A percentile compares a stretch with the other conserved stretches of the same genome.
Conservation (phyloP, 1,139 yeast species). For the Candida sanyaensis region DNA sequence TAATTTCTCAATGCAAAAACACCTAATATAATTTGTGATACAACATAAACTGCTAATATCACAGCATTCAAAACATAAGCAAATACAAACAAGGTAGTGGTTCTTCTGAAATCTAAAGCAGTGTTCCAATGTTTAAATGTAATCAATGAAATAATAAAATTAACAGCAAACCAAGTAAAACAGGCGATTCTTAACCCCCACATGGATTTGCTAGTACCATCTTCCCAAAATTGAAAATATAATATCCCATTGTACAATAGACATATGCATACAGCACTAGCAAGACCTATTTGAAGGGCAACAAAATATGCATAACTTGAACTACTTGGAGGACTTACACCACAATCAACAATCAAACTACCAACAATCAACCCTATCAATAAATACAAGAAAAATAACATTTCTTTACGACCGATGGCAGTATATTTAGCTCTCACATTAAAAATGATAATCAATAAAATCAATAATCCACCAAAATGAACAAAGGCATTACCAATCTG, state of each 20-base stretch:
- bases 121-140: slow-evolving; percentile 75
- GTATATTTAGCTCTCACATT: slow-evolving; percentile 83
- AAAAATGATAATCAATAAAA: slow-evolving; percentile 71
- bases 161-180: slow-evolving; percentile 54
- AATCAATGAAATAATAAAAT: slow-evolving; percentile 66
- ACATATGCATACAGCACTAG: slow-evolving; percentile 70
- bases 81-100: slow-evolving; percentile 68
- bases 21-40: slow-evolving; percentile 73
- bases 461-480: slow-evolving; percentile 70
- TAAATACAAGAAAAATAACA: slow-evolving; percentile 70
- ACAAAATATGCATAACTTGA: slow-evolving; percentile 78
- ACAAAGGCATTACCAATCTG: slow-evolving; percentile 89
- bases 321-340: slow-evolving; percentile 88
- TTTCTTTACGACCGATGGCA: slow-evolving; percentile 90
- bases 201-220: slow-evolving; percentile 73
- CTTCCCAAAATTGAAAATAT: slow-evolving; percentile 92
- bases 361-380: slow-evolving; percentile 59
- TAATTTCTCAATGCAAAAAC: slow-evolving; percentile 66
- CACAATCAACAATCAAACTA: slow-evolving; percentile 82
- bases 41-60: slow-evolving; percentile 59
- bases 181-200: slow-evolving; percentile 54
- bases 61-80: slow-evolving; percentile 72
- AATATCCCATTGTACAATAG: slow-evolving; percentile 73
- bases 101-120: slow-evolving; percentile 41
- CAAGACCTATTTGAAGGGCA: slow-evolving; percentile 72